Base-by-base conservation (phyloP, 305 asterid genomes). In the Solanum hybrid region DNA sequence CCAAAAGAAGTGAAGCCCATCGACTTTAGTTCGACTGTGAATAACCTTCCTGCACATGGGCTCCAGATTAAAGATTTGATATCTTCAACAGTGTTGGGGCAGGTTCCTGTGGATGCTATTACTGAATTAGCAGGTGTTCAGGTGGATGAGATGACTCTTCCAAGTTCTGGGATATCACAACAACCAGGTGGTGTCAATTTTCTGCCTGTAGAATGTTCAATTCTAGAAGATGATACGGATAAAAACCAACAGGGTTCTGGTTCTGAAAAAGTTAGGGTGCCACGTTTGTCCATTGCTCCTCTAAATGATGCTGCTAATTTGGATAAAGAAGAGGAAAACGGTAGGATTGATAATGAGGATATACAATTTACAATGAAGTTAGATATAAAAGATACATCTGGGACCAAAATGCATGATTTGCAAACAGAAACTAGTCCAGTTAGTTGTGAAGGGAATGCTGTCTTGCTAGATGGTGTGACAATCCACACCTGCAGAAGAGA, bases 21-120 rank as follows among this genome's bases (percentile, higher is more conserved):
- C 40, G 93, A 95, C 90, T 96, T 95, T 88, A 36, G 92, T 74
- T 94, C 97, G 13, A 89, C 93, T 87, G 89, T 94, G 93, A 95
- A 96, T 89, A 95, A 95, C 83, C 87, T 96, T 89, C 98, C 99
- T 86, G 93, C 94, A 29, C 97, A 93, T 90, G 98, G 98, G 86
- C 93, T 97, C 89, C 95, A 91, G 92, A 91, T 96, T 87, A 94
- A 92, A 86, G 97, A 96, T 91, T 87, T 96, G 82, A 84, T 95
- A 37, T 31, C 89, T 79, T 35, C 36, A 64, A 86, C 88, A 46
- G 90, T 86, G 88, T 22, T 81, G 78, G 91, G 67, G 64, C 88
- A 90, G 11, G 90, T 91, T 90, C 92, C 87, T 37, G 89, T 86
- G 61, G 94, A 84, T 90, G 82, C 87, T 79, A 89, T 69, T 77